A percentile compares a stretch with the other conserved stretches of the same genome.
phyloP scores from a whole-genome alignment of 805 yeast species.

The Clavispora fructus region DNA sequence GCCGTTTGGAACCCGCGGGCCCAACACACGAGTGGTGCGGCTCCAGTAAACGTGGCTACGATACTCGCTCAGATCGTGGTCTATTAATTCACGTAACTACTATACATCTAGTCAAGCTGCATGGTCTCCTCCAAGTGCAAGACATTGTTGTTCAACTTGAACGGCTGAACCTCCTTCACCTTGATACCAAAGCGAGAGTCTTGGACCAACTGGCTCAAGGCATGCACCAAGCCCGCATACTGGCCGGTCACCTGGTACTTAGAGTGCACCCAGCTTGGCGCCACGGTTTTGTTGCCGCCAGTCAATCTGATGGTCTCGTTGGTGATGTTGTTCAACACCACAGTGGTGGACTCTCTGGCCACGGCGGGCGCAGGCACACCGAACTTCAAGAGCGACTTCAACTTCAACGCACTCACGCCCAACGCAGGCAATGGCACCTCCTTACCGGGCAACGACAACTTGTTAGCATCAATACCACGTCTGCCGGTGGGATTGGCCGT shows the following conservation, averaged over 20 bases:
- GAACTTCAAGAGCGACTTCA: slow-evolving; percentile 54
- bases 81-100: background rate
- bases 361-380: slow-evolving; percentile 48
- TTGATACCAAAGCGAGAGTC: slow-evolving; percentile 67
- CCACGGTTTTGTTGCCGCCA: slow-evolving; percentile 66
- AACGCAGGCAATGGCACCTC: slow-evolving; percentile 72
- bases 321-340: slow-evolving; percentile 46
- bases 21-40: too few species aligned
- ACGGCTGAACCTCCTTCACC: slow-evolving; percentile 43
- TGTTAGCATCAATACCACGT: slow-evolving; percentile 60
- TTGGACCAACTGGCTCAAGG: slow-evolving; percentile 54
- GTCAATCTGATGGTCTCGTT: slow-evolving; percentile 70
- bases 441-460: slow-evolving; percentile 65
- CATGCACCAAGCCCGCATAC: slow-evolving; percentile 41
- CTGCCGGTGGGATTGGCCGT: slow-evolving; percentile 63
- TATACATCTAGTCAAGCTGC: slow-evolving; percentile 14
- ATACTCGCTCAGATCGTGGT: background rate
- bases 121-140: slow-evolving; percentile 16
- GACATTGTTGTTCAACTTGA: slow-evolving; percentile 10
- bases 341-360: slow-evolving; percentile 77
- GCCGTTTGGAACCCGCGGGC: too few species aligned
- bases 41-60: too few species aligned
- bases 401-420: slow-evolving; percentile 64
- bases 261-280: slow-evolving; percentile 88
- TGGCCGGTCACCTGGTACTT: slow-evolving; percentile 54